These are phyloP conservation scores for Hymenoscyphus fraxineus DNA, from an alignment of 2,329 filamentous ascomycete species.

Conservation along the genomic window DNA sequence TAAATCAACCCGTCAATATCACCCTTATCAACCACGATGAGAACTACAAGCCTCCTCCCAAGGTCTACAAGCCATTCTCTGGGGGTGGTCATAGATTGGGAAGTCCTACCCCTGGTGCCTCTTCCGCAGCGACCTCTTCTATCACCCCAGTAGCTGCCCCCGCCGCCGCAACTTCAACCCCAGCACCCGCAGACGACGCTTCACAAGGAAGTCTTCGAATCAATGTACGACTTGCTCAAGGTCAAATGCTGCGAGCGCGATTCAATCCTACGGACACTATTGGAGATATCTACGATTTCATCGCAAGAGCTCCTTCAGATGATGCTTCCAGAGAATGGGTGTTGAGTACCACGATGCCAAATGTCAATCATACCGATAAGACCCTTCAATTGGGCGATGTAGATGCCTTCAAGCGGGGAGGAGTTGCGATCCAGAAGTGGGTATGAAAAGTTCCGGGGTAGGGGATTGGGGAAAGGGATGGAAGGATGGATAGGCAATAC, in stretches of 20 bases:
- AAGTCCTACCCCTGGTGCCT: constrained; percentile 66
- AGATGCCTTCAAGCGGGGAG: constrained; percentile 62
- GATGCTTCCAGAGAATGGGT: constrained; percentile 62
- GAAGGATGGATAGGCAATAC: too few species aligned
- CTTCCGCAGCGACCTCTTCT: constrained; percentile 39
- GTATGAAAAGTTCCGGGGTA: constrained; percentile 9
- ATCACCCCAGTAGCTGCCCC: constrained; percentile 35
- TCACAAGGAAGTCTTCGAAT: constrained; percentile 66
- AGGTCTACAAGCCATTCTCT: constrained; percentile 71
- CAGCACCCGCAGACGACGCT: constrained; percentile 53
- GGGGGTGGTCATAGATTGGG: constrained; percentile 72
- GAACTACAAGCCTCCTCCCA: constrained; percentile 68
- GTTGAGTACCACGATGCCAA: constrained; percentile 78
- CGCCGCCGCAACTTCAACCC: constrained; percentile 33
- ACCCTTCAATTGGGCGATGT: constrained; percentile 54
- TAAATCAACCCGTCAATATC: constrained; percentile 73
- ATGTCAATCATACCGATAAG: constrained; percentile 73
- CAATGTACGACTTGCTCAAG: constrained; percentile 75
- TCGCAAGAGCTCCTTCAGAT: constrained; percentile 59
- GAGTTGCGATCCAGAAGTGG: constrained; percentile 60
- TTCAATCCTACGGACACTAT: constrained; percentile 80
- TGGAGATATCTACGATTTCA: constrained; percentile 72
- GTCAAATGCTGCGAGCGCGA: constrained; percentile 70
- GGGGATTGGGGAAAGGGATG: not conserved
- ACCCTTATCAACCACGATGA: constrained; percentile 70